Conservation (phyloP, 768 basidiomycete species). For the Lactarius trivialis region DNA sequence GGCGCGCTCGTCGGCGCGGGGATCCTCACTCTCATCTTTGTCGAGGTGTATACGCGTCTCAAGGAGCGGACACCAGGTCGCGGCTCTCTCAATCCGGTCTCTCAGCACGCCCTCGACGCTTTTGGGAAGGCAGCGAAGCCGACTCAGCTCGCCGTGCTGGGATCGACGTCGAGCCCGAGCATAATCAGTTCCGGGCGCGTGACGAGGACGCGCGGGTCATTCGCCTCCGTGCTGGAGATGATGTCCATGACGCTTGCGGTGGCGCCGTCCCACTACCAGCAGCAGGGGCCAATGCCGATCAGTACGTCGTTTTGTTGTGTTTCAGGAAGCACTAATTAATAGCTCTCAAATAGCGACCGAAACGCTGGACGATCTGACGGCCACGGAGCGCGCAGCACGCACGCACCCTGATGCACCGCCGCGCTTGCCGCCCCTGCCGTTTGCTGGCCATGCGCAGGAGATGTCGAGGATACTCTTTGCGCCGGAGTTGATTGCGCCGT, state of each 20-base stretch:
- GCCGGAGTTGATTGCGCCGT: constrained; percentile 70
- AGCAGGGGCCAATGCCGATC: constrained; percentile 58
- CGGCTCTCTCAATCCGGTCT: constrained; percentile 47
- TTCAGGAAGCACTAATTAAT: no score
- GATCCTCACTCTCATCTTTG: constrained; percentile 45
- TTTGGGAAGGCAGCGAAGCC: constrained; percentile 44
- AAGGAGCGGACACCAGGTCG: constrained; percentile 45
- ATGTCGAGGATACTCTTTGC: constrained; percentile 76
- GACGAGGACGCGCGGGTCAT: constrained; percentile 55
- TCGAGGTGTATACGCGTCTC: constrained; percentile 51
- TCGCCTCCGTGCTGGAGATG: constrained; percentile 80
- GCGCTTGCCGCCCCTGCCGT: constrained; percentile 59
- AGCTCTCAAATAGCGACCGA: no score
- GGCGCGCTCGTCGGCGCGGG: constrained; percentile 55
- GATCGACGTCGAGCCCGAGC: constrained; percentile 47
- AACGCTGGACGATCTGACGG: constrained; percentile 71
- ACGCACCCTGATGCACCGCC: constrained; percentile 76
- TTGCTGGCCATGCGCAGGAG: constrained; percentile 70
- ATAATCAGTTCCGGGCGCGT: constrained; percentile 36
- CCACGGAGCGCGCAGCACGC: constrained; percentile 70
- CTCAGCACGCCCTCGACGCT: constrained; percentile 49
- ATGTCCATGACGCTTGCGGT: constrained; percentile 75
- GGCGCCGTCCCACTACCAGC: constrained; percentile 51
- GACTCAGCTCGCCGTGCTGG: constrained; percentile 31
- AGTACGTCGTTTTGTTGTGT: constrained; percentile 40